These are phyloP conservation scores for Inga laurina DNA, from an alignment of 306 rosid genomes.

Conservation along the genomic window DNA sequence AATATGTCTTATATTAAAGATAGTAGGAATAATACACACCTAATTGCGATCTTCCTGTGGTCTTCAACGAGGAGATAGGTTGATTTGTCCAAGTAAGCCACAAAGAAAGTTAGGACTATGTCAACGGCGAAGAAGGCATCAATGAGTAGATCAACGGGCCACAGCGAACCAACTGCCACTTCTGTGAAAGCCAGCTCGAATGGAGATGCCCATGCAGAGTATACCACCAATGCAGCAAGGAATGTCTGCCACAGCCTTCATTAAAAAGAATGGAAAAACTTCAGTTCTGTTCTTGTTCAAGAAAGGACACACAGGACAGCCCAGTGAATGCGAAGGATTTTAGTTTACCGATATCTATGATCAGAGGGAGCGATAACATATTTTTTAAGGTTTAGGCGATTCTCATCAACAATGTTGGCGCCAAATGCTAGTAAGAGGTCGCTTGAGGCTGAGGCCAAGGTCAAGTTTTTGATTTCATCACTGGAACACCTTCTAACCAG, in stretches of 20 bases:
- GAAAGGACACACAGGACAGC: not conserved
- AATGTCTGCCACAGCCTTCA: constrained; percentile 82
- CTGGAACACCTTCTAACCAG: constrained; percentile 59
- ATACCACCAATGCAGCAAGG: constrained; percentile 66
- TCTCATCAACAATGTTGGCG: constrained; percentile 40
- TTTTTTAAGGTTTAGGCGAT: constrained; percentile 52
- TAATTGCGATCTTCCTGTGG: constrained; percentile 73
- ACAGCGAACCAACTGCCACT: constrained; percentile 46
- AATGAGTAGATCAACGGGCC: constrained; percentile 62
- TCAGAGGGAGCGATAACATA: constrained; percentile 68
- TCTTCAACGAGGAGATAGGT: constrained; percentile 79
- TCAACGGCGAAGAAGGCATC: constrained; percentile 79
- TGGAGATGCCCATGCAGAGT: constrained; percentile 91
- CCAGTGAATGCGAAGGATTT: not conserved
- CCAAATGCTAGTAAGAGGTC: constrained; percentile 79
- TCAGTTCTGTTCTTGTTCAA: not conserved
- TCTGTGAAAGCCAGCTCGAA: constrained; percentile 78
- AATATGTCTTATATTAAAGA: no score
- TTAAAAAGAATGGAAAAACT: not conserved
- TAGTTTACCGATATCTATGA: constrained; percentile 66
- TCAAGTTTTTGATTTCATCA: constrained; percentile 54
- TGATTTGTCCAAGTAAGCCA: constrained; percentile 80
- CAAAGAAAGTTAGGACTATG: constrained; percentile 71
- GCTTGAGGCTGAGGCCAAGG: constrained; percentile 58
- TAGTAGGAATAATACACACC: constrained; percentile 33